Evolutionary conservation across 495 filamentous ascomycete species (phyloP).

Genomic region (Chaetomium tenue): DNA sequence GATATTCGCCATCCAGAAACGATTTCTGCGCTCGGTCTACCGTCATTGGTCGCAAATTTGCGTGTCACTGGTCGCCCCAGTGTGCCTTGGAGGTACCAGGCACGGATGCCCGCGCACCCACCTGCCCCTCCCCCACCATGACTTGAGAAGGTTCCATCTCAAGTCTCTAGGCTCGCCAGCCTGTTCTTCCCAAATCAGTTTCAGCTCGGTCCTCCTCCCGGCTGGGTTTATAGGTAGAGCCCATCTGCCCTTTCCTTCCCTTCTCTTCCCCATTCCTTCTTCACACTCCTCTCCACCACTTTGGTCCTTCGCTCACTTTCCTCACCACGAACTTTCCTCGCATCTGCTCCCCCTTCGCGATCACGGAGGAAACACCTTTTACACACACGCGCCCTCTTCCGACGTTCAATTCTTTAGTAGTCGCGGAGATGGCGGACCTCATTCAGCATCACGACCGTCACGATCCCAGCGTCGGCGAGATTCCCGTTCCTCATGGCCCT

Average conservation of each 20-base stretch:
- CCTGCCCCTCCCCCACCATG: neutral
- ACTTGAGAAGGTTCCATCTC: too few relatives aligned
- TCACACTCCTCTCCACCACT: too few relatives aligned
- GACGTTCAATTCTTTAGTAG: neutral
- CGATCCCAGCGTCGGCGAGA: slow-evolving; percentile 42
- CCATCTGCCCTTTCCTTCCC: neutral
- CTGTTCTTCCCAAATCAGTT: too few relatives aligned
- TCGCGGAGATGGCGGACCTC: slow-evolving; percentile 31
- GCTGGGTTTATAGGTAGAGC: too few relatives aligned
- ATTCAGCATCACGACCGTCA: slow-evolving; percentile 44
- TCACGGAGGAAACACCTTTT: too few relatives aligned
- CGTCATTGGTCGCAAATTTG: neutral
- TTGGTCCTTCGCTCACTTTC: too few relatives aligned
- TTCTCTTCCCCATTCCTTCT: neutral
- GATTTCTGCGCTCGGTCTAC: neutral
- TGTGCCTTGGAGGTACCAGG: neutral
- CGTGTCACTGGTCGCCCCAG: neutral
- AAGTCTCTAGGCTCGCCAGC: too few relatives aligned
- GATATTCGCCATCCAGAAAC: slow-evolving; percentile 2
- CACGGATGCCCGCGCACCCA: neutral
- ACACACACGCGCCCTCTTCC: neutral
- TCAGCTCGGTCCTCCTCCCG: too few relatives aligned
- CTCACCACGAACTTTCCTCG: too few relatives aligned
- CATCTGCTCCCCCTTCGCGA: too few relatives aligned
- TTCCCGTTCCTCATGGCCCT: slow-evolving; percentile 51